Base-by-base conservation (phyloP, 108 stramenopile genomes). In the Aureococcus anophagefferens region DNA sequence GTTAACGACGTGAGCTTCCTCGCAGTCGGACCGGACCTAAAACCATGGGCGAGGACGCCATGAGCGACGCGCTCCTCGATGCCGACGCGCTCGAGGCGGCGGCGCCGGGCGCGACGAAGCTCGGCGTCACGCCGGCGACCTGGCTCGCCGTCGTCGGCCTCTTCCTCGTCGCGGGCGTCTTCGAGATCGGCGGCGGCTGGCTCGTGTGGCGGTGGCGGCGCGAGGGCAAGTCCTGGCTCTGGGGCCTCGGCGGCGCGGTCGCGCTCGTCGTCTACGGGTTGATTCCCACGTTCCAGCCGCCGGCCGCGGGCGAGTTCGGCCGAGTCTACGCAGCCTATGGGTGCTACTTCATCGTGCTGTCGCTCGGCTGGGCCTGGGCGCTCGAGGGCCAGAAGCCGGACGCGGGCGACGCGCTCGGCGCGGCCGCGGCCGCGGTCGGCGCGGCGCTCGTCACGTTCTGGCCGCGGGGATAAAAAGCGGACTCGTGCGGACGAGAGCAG, bases 161-260 rank as follows among this genome's bases (percentile, higher is more conserved):
- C 40, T 44, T 44, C 40, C 40, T 44, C 40, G 40, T 13, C 9
- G 40, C 40, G 63, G 76, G 76, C 13, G 33, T 76, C 62, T 33
- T 40, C 29, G 76, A 76, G 29, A 70, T 76, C 45, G 76, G 76
- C 25, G 76, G 76, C 36, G 70, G 76, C 0, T 76, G 62, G n/a
- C 29, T 76, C 4, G 63, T 71, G 14, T 76, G 76, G 76, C 40
- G 28, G 30, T 4, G 15, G 11, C 25, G 71, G 0, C 35, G 72
- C n/a, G 63, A 76, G 18, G 59, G 33, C 18, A 17, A 25, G 29
- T 11, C 29, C 7, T 32, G 33, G 13, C 7, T 7, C 13, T 21
- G 30, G 3, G 46, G 11, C 31, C 9, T 72, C 32, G 11, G 67
- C 32, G 76, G 76, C 13, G 14, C 65, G 3, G 33, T 59, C 7